Evolutionary conservation across 2,329 filamentous ascomycete species (phyloP).

Genomic region (Ophiosphaerella narmari): DNA sequence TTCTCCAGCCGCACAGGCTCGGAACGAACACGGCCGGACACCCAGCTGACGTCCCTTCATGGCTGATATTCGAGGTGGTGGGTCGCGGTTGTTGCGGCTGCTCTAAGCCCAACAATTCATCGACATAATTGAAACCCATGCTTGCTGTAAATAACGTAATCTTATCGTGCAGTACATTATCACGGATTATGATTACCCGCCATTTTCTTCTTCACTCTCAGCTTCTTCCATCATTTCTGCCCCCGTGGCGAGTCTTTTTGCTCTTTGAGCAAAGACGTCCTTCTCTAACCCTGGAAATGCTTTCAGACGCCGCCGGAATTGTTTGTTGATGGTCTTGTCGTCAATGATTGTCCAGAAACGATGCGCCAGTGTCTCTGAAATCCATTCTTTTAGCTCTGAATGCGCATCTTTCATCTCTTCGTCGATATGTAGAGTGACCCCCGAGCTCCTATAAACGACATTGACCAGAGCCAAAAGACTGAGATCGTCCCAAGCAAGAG

Average conservation of each 20-base stretch:
- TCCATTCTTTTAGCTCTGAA: slow-evolving; percentile 14
- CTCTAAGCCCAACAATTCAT: too few relatives aligned
- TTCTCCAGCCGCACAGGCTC: neutral
- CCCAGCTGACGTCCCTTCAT: too few relatives aligned
- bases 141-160: neutral
- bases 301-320: slow-evolving; percentile 14
- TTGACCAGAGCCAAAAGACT: slow-evolving; percentile 20
- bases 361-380: slow-evolving; percentile 25
- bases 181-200: neutral
- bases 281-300: slow-evolving; percentile 20
- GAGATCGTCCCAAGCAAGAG: slow-evolving; percentile 2
- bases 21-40: neutral
- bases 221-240: neutral
- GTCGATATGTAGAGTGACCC: slow-evolving; percentile 3
- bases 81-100: too few relatives aligned
- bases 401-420: slow-evolving; percentile 18
- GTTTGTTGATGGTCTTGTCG: slow-evolving; percentile 7
- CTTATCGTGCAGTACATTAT: neutral
- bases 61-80: too few relatives aligned
- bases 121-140: too few relatives aligned
- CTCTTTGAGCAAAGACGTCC: slow-evolving; percentile 16
- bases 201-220: neutral
- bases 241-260: neutral
- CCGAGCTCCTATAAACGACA: slow-evolving; percentile 16
- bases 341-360: slow-evolving; percentile 20